These are phyloP conservation scores for Coriolopsis trogii DNA, from an alignment of 1,284 basidiomycete genomes.

Conservation along the genomic window DNA sequence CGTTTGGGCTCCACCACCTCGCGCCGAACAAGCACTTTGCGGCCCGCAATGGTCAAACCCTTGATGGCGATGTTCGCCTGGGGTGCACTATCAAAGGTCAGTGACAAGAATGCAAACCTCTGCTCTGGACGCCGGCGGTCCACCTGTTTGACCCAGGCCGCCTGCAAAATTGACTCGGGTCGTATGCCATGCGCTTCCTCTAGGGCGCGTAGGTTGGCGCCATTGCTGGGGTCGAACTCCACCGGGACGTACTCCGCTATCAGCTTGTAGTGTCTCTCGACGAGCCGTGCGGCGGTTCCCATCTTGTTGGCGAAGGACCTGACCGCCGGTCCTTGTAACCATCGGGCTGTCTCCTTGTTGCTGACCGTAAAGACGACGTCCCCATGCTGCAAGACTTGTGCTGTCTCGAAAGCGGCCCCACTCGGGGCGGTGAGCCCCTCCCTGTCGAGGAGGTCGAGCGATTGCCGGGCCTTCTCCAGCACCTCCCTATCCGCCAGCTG, in stretches of 20 bases:
- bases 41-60: slow-evolving; percentile 8
- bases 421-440: background rate
- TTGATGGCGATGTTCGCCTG: slow-evolving; percentile 17
- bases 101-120: background rate
- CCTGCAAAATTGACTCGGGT: background rate
- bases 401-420: background rate
- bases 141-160: slow-evolving; percentile 24
- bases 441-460: background rate
- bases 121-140: slow-evolving; percentile 3
- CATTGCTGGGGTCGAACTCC: slow-evolving; percentile 3
- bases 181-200: slow-evolving; percentile 9
- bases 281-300: background rate
- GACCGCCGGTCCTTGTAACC: background rate
- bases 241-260: slow-evolving; percentile 6
- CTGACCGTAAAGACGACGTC: slow-evolving; percentile 5
- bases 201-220: background rate
- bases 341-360: background rate
- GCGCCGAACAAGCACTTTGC: background rate
- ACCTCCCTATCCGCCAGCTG: background rate
- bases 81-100: background rate
- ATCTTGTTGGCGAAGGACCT: slow-evolving; percentile 6
- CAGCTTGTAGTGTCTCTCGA: slow-evolving; percentile 1
- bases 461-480: background rate
- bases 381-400: background rate
- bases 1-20: slow-evolving; percentile 14